A percentile compares a stretch with the other conserved stretches of the same genome.
phyloP scores from a whole-genome alignment of 2,329 filamentous ascomycete genomes.

The Colletotrichum shisoi region DNA sequence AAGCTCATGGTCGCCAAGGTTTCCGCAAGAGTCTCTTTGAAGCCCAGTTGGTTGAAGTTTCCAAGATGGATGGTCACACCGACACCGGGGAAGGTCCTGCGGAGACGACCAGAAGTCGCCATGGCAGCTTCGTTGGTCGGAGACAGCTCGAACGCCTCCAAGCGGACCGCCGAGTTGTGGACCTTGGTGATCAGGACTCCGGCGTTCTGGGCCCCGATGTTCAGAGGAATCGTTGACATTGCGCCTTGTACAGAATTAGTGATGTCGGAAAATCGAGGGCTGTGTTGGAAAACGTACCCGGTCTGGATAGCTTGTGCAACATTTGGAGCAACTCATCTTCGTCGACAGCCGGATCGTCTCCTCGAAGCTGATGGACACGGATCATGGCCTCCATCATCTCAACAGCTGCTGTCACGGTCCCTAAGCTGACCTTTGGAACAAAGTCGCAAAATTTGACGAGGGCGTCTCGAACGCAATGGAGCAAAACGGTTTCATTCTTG shows the following conservation, averaged over 20 bases:
- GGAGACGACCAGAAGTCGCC: slow-evolving; percentile 45
- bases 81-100: slow-evolving; percentile 44
- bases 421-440: not conserved
- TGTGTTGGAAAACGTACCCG: not conserved
- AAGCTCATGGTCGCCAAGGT: slow-evolving; percentile 45
- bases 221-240: slow-evolving; percentile 40
- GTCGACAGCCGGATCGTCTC: not conserved
- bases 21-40: slow-evolving; percentile 42
- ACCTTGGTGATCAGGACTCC: slow-evolving; percentile 45
- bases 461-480: not conserved
- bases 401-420: not conserved
- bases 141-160: slow-evolving; percentile 50
- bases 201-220: slow-evolving; percentile 49
- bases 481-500: not conserved
- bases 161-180: slow-evolving; percentile 35
- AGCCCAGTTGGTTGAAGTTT: slow-evolving; percentile 32
- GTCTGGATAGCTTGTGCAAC: not conserved
- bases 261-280: too few species aligned
- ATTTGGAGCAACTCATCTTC: not conserved
- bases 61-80: slow-evolving; percentile 40
- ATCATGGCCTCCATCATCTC: not conserved
- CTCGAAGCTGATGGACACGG: not conserved
- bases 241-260: slow-evolving; percentile 23
- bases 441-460: not conserved
- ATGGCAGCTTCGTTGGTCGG: slow-evolving; percentile 44